Evolutionary conservation across 2,329 filamentous ascomycete genomes (phyloP).

Genomic region (Diaporthe longicolla): DNA sequence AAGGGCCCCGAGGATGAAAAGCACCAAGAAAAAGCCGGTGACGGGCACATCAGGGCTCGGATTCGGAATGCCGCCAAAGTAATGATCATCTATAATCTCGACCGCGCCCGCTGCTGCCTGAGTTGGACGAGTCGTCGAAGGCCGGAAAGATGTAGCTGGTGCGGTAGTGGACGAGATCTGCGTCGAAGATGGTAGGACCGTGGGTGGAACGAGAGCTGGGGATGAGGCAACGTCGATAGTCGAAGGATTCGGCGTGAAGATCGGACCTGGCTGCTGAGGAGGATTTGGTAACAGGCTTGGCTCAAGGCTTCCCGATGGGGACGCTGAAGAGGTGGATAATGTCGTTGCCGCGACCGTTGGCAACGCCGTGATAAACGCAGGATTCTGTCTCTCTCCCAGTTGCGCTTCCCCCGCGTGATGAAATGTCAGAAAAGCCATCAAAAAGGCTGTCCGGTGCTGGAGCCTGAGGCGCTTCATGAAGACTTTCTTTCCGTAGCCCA

Average conservation of each 20-base stretch:
- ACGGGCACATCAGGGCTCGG: constrained; percentile 17
- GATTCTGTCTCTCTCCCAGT: constrained; percentile 26
- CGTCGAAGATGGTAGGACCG: constrained; percentile 7
- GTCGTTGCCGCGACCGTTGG: constrained; percentile 24
- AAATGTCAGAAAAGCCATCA: constrained; percentile 1
- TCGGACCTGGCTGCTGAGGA: background rate
- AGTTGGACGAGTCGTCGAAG: constrained; percentile 2
- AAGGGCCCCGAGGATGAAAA: constrained; percentile 22
- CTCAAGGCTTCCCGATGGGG: background rate
- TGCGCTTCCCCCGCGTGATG: background rate
- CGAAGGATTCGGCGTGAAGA: background rate
- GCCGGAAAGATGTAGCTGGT: background rate
- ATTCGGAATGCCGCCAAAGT: constrained; percentile 26
- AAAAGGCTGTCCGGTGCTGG: background rate
- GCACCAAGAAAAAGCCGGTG: constrained; percentile 4
- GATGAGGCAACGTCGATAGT: background rate
- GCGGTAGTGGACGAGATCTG: background rate
- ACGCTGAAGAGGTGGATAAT: background rate
- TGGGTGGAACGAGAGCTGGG: background rate
- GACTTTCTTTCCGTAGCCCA: background rate
- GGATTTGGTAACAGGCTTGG: background rate
- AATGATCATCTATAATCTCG: background rate
- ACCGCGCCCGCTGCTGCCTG: constrained; percentile 16
- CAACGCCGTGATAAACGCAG: constrained; percentile 32
- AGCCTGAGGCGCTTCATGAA: background rate